phyloP scores from a whole-genome alignment of 352 stramenopile genomes.

The Globisporangium barbulae region DNA sequence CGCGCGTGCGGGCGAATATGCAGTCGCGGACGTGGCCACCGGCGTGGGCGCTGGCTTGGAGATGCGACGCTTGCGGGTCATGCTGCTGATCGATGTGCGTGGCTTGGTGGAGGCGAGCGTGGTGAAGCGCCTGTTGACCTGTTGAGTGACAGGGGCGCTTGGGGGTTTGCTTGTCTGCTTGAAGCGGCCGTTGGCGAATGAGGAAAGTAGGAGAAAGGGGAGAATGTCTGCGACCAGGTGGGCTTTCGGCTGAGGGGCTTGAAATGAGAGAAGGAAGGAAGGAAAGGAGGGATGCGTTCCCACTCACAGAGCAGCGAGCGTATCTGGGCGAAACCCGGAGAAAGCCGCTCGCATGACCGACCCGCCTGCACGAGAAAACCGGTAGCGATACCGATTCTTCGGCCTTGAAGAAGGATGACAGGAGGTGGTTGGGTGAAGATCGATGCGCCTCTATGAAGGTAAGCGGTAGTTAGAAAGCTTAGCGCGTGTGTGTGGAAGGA shows the following conservation, averaged over 20 bases:
- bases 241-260: neutral
- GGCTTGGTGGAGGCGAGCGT: neutral
- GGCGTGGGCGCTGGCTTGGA: neutral
- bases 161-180: constrained; percentile 1
- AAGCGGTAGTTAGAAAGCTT: neutral
- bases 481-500: neutral
- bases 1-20: constrained; percentile 3
- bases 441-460: no score
- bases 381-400: constrained; percentile 18
- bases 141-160: neutral
- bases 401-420: neutral
- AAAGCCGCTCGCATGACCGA: neutral
- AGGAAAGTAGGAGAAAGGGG: constrained; percentile 1
- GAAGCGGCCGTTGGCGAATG: constrained; percentile 20
- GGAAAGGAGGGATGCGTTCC: constrained; percentile 10
- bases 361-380: constrained; percentile 10
- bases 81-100: neutral
- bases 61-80: constrained; percentile 22
- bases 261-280: constrained; percentile 1
- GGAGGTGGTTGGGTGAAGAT: neutral
- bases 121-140: neutral
- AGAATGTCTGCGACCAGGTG: constrained; percentile 9
- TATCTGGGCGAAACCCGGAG: constrained; percentile 9
- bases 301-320: neutral
- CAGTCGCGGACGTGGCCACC: neutral